These are phyloP conservation scores for Quercus agrifolia DNA, from an alignment of 306 rosid species.

Conservation along the genomic window DNA sequence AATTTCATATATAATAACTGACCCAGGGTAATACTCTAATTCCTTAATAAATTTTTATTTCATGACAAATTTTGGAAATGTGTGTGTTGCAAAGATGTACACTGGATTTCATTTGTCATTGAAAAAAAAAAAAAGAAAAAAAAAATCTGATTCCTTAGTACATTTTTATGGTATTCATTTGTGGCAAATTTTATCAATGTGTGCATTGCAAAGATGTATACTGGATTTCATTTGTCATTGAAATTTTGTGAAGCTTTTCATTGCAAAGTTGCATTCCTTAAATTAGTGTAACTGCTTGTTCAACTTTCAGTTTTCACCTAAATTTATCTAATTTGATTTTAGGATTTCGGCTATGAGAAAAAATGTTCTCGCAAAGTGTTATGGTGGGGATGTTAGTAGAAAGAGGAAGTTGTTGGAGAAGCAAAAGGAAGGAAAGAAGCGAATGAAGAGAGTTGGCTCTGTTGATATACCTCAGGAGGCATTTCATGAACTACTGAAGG, in stretches of 20 bases:
- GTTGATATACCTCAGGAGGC: conserved; percentile 98
- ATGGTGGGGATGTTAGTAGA: conserved; percentile 85
- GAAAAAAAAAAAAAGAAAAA: not conserved
- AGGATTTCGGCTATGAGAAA: conserved; percentile 88
- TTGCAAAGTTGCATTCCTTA: conserved; percentile 4
- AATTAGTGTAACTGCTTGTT: not conserved
- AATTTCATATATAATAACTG: not conserved
- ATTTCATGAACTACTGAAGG: conserved; percentile 81
- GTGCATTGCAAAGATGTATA: not conserved
- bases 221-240: not conserved
- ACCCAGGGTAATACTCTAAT: not conserved
- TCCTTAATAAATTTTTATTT: not conserved
- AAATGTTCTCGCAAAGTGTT: conserved; percentile 93
- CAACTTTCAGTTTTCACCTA: conserved; percentile 10
- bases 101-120: not conserved
- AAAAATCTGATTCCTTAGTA: no score
- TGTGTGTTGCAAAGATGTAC: not conserved
- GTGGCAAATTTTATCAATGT: not conserved
- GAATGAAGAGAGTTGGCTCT: conserved; percentile 95
- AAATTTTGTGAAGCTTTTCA: not conserved
- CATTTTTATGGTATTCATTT: not conserved
- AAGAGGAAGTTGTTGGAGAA: conserved; percentile 91
- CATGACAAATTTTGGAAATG: not conserved
- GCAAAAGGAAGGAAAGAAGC: conserved; percentile 96
- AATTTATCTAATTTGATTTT: conserved; percentile 21